Evolutionary conservation across 2,329 filamentous ascomycete species (phyloP), one percentile per base, ranked within the genome.

Genomic region (Aciculosporium take): DNA sequence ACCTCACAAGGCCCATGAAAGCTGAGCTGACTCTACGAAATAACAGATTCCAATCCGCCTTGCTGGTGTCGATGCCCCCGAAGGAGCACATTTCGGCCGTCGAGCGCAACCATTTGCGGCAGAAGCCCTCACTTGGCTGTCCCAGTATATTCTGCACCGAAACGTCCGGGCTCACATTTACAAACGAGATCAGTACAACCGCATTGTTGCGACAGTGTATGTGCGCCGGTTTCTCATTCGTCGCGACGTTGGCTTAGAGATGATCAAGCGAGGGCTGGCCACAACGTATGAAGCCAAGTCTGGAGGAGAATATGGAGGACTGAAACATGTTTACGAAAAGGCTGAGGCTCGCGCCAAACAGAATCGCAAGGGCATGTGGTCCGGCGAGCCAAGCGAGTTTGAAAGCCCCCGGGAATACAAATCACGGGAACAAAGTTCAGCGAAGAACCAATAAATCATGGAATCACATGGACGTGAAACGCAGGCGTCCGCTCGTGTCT

Each of bases 401-500:
- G 88, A 95, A 66, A 94, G 79, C 57, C 91, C 91, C 7, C 75
- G 87, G 51, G 81, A 85, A 45, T 98, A 85, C 63, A 98, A 98
- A 68, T 79, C 59, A 21, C 58, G 52, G 39, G 57, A 55, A 54
- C 54, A 54, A 41, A 47, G 39, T 46, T 36, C 39, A 45, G 29
- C 32, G 46, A 39, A 43, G 43, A 8, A 29, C 25, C 21, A 46
- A 54, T 36, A 15, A 44, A 23, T 32, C 28, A 27, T 21, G 18
- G 12, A 18, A 15, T 33, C 17, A 20, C 10, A 10, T 20, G 31
- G 23, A 13, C 33, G 33, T 27, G 23, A 28, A 9, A 15, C 8
- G 9, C 23, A 27, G 15, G 21, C 12, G 32, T 13, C 13, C 20
- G 15, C 15, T 33, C 4, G 31, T 27, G n/a, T 37, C 20, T 37